These are phyloP conservation scores for Ciborinia camelliae DNA, from an alignment of 2,329 filamentous ascomycete species.

Conservation along the genomic window DNA sequence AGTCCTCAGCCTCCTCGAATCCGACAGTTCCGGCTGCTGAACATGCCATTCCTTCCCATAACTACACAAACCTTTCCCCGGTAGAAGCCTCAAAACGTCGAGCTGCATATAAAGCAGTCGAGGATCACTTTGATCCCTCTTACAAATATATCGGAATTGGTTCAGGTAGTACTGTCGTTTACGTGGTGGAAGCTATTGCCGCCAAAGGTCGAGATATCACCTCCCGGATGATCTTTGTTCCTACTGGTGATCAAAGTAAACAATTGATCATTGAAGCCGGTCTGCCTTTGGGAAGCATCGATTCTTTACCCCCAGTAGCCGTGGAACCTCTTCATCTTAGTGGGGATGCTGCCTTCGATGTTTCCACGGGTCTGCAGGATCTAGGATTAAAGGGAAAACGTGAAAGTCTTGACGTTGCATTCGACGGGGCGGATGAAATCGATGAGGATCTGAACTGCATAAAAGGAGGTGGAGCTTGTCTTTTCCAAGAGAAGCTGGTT, in stretches of 20 bases:
- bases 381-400: slow-evolving; percentile 39
- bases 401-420: slow-evolving; percentile 75
- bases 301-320: slow-evolving; percentile 37
- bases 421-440: slow-evolving; percentile 96
- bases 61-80: slow-evolving; percentile 36
- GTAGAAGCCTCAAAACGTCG: slow-evolving; percentile 72
- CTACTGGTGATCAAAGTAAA: slow-evolving; percentile 84
- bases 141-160: slow-evolving; percentile 73
- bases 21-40: slow-evolving; percentile 20
- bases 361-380: slow-evolving; percentile 48
- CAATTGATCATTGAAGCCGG: slow-evolving; percentile 80
- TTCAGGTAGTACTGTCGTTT: slow-evolving; percentile 76
- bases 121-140: slow-evolving; percentile 63
- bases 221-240: slow-evolving; percentile 69
- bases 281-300: slow-evolving; percentile 60
- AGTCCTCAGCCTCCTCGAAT: slow-evolving; percentile 25
- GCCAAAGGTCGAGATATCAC: slow-evolving; percentile 54
- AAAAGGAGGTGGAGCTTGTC: slow-evolving; percentile 94
- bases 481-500: slow-evolving; percentile 97
- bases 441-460: slow-evolving; percentile 94
- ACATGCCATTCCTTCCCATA: slow-evolving; percentile 23
- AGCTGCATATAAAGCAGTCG: slow-evolving; percentile 70
- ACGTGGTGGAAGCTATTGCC: slow-evolving; percentile 78
- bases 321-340: slow-evolving; percentile 28
- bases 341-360: slow-evolving; percentile 62